Evolutionary conservation across 352 stramenopile genomes (phyloP), one percentile per base, ranked within the genome.

Genomic region (Synura sp.): DNA sequence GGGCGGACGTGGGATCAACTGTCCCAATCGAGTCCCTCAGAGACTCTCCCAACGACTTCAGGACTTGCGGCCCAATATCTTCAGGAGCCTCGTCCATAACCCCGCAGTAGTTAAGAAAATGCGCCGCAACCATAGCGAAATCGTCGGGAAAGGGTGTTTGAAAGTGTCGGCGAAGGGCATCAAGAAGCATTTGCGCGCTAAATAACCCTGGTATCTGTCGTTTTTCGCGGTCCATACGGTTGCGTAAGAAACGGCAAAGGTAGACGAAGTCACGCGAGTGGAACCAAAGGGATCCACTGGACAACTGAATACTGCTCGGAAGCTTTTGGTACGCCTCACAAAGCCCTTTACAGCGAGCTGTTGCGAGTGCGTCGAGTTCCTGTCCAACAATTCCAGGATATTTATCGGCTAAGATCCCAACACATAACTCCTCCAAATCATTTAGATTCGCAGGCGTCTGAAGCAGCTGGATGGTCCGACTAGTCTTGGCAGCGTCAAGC

Each of bases 401-500:
- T n/a, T n/a, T n/a, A n/a, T n/a, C n/a, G n/a, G n/a, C n/a, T n/a
- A n/a, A n/a, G 17, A 33, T 38, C 9, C 55, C 55, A 12, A 5
- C 17, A 1, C 9, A 22, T 5, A 69, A 36, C 4, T 3, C 22
- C 4, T 69, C 22, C 12, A 69, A 29, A 36, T 69, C 55, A 7
- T 69, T 29, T 2, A 15, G 17, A 22, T 3, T 38, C 9, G 29
- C 22, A 9, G 17, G 22, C 4, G n/a, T 38, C 25, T 36, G 55
- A 9, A 69, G n/a, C 36, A 69, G 25, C 36, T 69, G 55, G 2
- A 69, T 5, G 2, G 29, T 36, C 12, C 55, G 55, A 69, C 3
- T 29, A 38, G 55, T 69, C n/a, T 69, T 69, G 22, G 55, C 55
- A 38, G 55, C 55, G 36, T 69, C 55, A 38, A 69, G 25, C 17